Conservation (phyloP, 208 protist genomes). For the Naegleria lovaniensis region DNA sequence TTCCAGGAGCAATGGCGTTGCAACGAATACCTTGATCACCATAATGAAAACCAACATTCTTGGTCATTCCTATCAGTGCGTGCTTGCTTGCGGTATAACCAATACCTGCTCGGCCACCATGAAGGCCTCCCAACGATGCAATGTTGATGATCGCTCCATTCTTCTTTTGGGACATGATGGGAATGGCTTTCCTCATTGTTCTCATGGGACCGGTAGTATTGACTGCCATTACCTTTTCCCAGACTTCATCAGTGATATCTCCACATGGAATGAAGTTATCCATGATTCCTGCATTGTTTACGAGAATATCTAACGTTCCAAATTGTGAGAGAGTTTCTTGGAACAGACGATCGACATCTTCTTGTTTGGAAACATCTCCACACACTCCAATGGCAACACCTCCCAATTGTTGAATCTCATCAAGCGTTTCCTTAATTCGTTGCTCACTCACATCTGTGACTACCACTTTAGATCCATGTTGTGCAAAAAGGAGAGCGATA, state of each 20-base stretch:
- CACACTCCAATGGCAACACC: not conserved
- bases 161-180: not conserved
- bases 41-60: slow-evolving; percentile 5
- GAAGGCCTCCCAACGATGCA: not conserved
- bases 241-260: not conserved
- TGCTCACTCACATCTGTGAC: not conserved
- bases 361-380: not conserved
- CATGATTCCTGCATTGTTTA: slow-evolving; percentile 9
- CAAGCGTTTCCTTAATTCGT: not conserved
- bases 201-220: not conserved
- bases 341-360: not conserved
- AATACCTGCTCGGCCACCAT: not conserved
- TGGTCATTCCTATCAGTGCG: not conserved
- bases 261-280: not conserved
- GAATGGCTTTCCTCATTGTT: not conserved
- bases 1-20: not conserved
- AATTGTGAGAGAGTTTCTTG: not conserved
- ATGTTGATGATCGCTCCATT: not conserved
- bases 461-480: not conserved
- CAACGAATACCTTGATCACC: not conserved
- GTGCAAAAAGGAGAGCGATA: not conserved
- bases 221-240: not conserved
- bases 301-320: not conserved
- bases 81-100: not conserved
- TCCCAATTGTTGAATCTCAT: not conserved